A percentile compares a stretch with the other conserved stretches of the same genome.
phyloP scores from a whole-genome alignment of 495 filamentous ascomycete genomes.

The Aspergillus steynii region DNA sequence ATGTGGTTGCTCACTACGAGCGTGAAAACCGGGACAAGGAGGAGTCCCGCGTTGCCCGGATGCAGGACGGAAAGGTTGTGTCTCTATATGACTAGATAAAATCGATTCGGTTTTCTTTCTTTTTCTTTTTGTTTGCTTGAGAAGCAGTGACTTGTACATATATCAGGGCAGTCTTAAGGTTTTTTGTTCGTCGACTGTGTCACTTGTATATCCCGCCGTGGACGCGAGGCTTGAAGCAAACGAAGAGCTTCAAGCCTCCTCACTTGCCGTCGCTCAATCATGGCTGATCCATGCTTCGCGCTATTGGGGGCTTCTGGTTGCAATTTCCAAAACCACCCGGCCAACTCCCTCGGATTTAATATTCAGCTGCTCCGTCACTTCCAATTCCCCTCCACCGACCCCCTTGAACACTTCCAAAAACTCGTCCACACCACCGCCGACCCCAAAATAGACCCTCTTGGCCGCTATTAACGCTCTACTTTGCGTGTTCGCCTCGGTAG shows the following conservation, averaged over 20 bases:
- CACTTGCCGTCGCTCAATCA: too few relatives aligned
- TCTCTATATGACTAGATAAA: slow-evolving; percentile 43
- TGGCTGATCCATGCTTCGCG: not conserved
- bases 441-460: slow-evolving; percentile 94
- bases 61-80: slow-evolving; percentile 46
- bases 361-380: slow-evolving; percentile 63
- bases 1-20: slow-evolving; percentile 63
- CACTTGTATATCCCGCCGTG: slow-evolving; percentile 25
- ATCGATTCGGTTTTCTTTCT: slow-evolving; percentile 20
- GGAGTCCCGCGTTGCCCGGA: slow-evolving; percentile 43
- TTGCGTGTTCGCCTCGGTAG: slow-evolving; percentile 32
- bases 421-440: slow-evolving; percentile 89
- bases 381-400: slow-evolving; percentile 55
- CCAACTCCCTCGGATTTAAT: slow-evolving; percentile 53
- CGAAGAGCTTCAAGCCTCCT: too few relatives aligned
- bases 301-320: slow-evolving; percentile 6
- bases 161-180: slow-evolving; percentile 22
- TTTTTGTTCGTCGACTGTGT: slow-evolving; percentile 11
- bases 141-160: slow-evolving; percentile 42
- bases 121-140: slow-evolving; percentile 20
- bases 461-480: slow-evolving; percentile 79
- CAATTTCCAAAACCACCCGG: slow-evolving; percentile 47
- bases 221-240: not conserved
- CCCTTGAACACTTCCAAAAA: slow-evolving; percentile 66
- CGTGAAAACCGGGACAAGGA: slow-evolving; percentile 56